Conservation (phyloP, 345 rosid species). For the rapeseed (Brassica napus) region Da-Ae NC_063435.1:92501-93000, state of each 20-base stretch:
- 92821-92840: not conserved
- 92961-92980: conserved; percentile 21
- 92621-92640: conserved; percentile 35
- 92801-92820: conserved; percentile 24
- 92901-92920: not conserved
- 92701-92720: conserved; percentile 23
- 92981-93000: conserved; percentile 25
- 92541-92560: conserved; percentile 1
- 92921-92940: not conserved
- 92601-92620: conserved; percentile 36
- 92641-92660: conserved; percentile 11
- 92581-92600: conserved; percentile 28
- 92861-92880: not conserved
- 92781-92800: conserved; percentile 39
- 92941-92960: conserved; percentile 23
- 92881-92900: not conserved
- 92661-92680: not conserved
- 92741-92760: conserved; percentile 38
- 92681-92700: conserved; percentile 27
- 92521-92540: not conserved
- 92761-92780: conserved; percentile 38
- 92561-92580: conserved; percentile 1
- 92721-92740: conserved; percentile 30
- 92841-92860: conserved; percentile 32
- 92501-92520: not conserved